Conservation (phyloP, 2,329 filamentous ascomycete species). For the Hypoxylon sp. region DNA sequence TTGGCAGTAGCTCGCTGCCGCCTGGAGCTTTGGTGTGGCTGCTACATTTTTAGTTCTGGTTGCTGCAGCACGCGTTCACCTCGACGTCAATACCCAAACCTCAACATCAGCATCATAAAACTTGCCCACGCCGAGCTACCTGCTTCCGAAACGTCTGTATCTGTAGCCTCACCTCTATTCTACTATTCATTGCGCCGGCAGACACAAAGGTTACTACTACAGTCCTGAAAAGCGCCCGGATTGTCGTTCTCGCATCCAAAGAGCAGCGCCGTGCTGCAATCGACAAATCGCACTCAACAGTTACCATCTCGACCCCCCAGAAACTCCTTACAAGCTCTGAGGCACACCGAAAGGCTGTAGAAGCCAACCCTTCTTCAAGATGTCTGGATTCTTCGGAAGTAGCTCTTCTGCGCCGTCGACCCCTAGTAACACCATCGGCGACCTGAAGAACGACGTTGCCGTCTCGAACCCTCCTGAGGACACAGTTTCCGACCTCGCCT, state of each 20-base stretch:
- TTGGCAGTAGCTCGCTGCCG: background rate
- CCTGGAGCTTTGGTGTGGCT: background rate
- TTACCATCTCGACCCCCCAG: background rate
- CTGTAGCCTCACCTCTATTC: background rate
- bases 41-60: background rate
- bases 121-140: background rate
- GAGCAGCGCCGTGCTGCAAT: background rate
- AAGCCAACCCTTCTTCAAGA: slow-evolving; percentile 55
- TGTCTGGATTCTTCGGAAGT: slow-evolving; percentile 76
- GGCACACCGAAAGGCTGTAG: background rate
- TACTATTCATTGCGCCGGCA: background rate
- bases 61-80: slow-evolving; percentile 15
- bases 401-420: slow-evolving; percentile 70
- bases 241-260: background rate
- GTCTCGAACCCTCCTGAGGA: slow-evolving; percentile 86
- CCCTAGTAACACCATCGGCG: slow-evolving; percentile 77
- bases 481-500: slow-evolving; percentile 88
- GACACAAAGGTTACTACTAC: background rate
- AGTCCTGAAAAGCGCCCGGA: background rate
- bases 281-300: background rate
- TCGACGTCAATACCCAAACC: slow-evolving; percentile 12
- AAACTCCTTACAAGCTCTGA: background rate
- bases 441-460: slow-evolving; percentile 89
- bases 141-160: background rate
- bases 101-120: slow-evolving; percentile 3